phyloP scores from a whole-genome alignment of 257 asterid genomes.

The Solanum medicagineum region DNA sequence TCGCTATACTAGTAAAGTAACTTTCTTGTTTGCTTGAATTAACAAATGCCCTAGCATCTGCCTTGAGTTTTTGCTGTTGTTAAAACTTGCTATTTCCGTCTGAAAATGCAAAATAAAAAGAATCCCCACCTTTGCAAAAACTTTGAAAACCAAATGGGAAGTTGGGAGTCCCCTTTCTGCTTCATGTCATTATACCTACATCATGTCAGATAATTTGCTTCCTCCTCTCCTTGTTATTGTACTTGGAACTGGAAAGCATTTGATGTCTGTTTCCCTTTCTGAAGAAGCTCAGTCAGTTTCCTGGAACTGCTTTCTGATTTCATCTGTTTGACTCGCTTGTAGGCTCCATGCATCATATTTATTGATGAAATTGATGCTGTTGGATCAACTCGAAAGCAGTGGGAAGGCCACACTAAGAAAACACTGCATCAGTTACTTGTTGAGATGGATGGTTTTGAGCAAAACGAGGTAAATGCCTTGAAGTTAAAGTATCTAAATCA shows the following conservation, averaged over 20 bases:
- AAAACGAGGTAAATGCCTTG: conserved; percentile 63
- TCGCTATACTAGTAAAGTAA: background rate
- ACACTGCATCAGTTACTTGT: conserved; percentile 91
- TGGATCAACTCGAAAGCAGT: conserved; percentile 96
- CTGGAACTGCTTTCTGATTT: conserved; percentile 4
- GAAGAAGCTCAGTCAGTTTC: background rate
- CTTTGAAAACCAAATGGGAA: background rate
- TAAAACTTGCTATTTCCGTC: background rate
- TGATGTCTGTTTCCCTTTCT: background rate
- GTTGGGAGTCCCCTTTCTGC: background rate
- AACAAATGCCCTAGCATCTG: background rate
- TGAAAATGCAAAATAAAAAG: background rate
- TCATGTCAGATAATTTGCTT: background rate
- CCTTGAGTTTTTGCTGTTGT: background rate
- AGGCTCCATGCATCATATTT: conserved; percentile 97
- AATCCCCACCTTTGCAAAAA: background rate
- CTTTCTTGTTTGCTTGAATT: background rate
- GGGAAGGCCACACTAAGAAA: conserved; percentile 99
- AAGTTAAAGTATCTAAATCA: background rate
- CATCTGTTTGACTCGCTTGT: conserved; percentile 7
- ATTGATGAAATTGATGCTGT: conserved; percentile 97
- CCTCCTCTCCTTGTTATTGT: background rate
- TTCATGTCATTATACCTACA: background rate
- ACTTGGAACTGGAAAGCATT: background rate
- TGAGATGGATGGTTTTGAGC: conserved; percentile 99